A percentile compares a stretch with the other conserved stretches of the same genome.
Evolutionary conservation across 306 rosid genomes (phyloP).

Genomic region (Benincasa hispida): DNA sequence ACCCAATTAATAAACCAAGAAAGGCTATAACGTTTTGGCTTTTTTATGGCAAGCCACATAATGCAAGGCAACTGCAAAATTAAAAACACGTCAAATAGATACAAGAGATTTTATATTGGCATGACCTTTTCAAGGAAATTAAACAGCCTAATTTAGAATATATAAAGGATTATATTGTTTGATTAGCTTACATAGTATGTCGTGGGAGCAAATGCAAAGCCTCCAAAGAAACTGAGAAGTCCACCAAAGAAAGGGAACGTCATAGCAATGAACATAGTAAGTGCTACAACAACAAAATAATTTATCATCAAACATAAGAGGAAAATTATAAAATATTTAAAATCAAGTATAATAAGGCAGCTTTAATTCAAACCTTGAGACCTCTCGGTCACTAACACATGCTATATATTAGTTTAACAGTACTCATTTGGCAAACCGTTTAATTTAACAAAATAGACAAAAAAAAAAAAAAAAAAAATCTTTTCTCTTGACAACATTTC

Average conservation of each 20-base stretch:
- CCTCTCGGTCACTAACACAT: no score
- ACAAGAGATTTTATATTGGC: no score
- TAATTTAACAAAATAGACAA: no score
- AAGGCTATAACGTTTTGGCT: slow-evolving; percentile 20
- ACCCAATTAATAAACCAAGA: slow-evolving; percentile 33
- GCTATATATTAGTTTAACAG: no score
- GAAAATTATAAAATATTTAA: no score
- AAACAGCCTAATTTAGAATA: neutral
- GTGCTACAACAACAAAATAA: slow-evolving; percentile 10
- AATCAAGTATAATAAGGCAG: no score
- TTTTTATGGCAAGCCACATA: slow-evolving; percentile 26
- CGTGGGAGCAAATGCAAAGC: slow-evolving; percentile 33
- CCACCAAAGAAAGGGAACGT: slow-evolving; percentile 36
- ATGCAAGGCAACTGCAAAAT: slow-evolving; percentile 31
- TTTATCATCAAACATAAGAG: no score
- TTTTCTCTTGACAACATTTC: no score
- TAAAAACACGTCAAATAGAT: neutral
- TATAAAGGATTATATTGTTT: neutral
- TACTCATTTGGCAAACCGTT: no score
- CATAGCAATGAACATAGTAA: slow-evolving; percentile 21
- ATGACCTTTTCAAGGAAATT: neutral
- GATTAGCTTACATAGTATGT: slow-evolving; percentile 18
- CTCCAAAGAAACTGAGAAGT: slow-evolving; percentile 31
- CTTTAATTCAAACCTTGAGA: no score
- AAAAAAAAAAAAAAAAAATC: no score